Evolutionary conservation across 129 eudicot species (phyloP).

Genomic region (Saposhnikovia divaricata): DNA sequence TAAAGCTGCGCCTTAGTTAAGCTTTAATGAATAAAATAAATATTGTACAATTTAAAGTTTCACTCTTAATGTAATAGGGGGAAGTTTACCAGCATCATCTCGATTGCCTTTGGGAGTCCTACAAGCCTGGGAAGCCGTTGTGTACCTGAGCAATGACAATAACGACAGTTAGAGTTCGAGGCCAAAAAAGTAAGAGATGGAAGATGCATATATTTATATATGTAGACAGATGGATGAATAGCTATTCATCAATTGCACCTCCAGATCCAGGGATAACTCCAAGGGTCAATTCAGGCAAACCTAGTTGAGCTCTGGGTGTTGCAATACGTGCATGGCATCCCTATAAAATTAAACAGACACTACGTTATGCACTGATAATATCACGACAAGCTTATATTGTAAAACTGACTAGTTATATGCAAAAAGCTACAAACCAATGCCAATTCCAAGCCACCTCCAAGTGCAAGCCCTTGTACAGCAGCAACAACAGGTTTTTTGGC

Average conservation of each 20-base stretch:
- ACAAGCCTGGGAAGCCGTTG: slow-evolving; percentile 97
- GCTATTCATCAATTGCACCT: slow-evolving; percentile 34
- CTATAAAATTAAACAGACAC: slow-evolving; percentile 26
- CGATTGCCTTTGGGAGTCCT: slow-evolving; percentile 79
- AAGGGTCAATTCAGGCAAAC: slow-evolving; percentile 88
- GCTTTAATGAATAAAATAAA: too few species aligned
- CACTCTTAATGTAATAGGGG: background rate
- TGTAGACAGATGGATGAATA: background rate
- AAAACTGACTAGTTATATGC: background rate
- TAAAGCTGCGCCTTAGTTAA: background rate
- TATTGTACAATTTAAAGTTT: background rate
- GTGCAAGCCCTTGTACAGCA: slow-evolving; percentile 93
- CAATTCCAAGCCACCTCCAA: slow-evolving; percentile 94
- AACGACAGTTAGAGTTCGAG: background rate
- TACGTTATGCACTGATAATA: background rate
- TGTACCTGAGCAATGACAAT: slow-evolving; percentile 49
- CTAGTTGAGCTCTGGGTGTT: slow-evolving; percentile 75
- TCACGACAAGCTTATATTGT: background rate
- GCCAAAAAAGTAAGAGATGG: background rate
- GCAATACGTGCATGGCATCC: slow-evolving; percentile 91
- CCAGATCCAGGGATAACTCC: slow-evolving; percentile 94
- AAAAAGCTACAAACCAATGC: slow-evolving; percentile 60
- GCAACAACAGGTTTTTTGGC: slow-evolving; percentile 85
- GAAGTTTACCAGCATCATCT: slow-evolving; percentile 76
- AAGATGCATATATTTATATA: too few species aligned